Evolutionary conservation across 345 rosid species (phyloP).

Genomic region (Noccaea bulbosa): DNA sequence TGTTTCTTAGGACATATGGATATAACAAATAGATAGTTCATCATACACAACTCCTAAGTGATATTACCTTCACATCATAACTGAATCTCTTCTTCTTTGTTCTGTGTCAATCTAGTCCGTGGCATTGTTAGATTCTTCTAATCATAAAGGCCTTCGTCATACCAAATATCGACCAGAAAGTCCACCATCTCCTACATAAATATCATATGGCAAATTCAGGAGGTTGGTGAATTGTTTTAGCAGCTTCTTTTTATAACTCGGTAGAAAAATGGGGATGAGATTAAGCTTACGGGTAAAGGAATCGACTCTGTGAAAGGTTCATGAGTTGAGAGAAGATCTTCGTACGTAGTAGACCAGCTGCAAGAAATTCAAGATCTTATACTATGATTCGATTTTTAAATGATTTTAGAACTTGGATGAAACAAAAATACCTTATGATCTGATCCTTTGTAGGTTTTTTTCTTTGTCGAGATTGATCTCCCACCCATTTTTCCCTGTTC

Average conservation of each 20-base stretch:
- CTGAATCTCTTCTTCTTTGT: slow-evolving; percentile 18
- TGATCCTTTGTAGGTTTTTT: slow-evolving; percentile 60
- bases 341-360: slow-evolving; percentile 93
- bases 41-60: slow-evolving; percentile 29
- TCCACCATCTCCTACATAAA: slow-evolving; percentile 90
- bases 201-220: background rate
- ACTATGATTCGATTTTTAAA: background rate
- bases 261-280: background rate
- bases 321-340: slow-evolving; percentile 74
- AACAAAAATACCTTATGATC: slow-evolving; percentile 65
- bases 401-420: slow-evolving; percentile 5
- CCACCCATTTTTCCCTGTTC: slow-evolving; percentile 73
- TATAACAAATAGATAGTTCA: slow-evolving; percentile 20
- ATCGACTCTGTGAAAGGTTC: slow-evolving; percentile 84
- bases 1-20: slow-evolving; percentile 2
- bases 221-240: slow-evolving; percentile 7
- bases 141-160: slow-evolving; percentile 81
- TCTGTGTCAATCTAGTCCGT: slow-evolving; percentile 30
- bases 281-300: slow-evolving; percentile 74
- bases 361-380: slow-evolving; percentile 40
- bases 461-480: slow-evolving; percentile 58
- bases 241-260: slow-evolving; percentile 9
- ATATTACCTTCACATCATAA: slow-evolving; percentile 10
- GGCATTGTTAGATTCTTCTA: slow-evolving; percentile 51
- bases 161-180: slow-evolving; percentile 91